Percentiles rank a stretch among this genome's conserved stretches.
phyloP scores from a whole-genome alignment of 805 yeast genomes.

The Yamadazyma ubonensis region DNA sequence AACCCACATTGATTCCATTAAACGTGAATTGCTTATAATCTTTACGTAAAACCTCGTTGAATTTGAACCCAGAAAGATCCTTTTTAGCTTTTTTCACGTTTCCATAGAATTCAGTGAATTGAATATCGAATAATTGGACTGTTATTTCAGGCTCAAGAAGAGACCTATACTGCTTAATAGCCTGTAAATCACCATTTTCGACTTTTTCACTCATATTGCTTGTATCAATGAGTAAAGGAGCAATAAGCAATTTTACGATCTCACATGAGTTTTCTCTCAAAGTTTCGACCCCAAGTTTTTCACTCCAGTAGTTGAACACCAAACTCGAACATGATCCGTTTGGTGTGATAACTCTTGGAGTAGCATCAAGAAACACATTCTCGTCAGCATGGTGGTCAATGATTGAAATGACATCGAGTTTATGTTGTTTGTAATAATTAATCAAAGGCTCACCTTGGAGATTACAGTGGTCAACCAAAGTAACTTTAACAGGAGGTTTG shows the following conservation, averaged over 20 bases:
- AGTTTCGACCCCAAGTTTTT: conserved; percentile 15
- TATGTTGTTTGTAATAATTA: conserved; percentile 23
- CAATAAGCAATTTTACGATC: conserved; percentile 49
- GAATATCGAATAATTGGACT: conserved; percentile 1
- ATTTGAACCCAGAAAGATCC: conserved; percentile 58
- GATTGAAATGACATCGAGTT: conserved; percentile 37
- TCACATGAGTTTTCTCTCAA: conserved; percentile 27
- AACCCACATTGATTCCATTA: conserved; percentile 54
- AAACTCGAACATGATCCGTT: conserved; percentile 81
- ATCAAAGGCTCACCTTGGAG: conserved; percentile 51
- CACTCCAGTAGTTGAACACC: conserved; percentile 63
- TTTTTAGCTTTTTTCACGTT: conserved; percentile 51
- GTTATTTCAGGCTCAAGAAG: conserved; percentile 14
- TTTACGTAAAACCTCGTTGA: conserved; percentile 66
- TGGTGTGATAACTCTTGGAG: conserved; percentile 59
- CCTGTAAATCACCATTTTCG: conserved; percentile 54
- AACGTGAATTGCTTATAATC: conserved; percentile 77
- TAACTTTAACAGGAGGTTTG: conserved; percentile 21
- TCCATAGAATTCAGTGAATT: conserved; percentile 18
- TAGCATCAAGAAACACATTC: conserved; percentile 42
- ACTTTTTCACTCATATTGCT: conserved; percentile 62
- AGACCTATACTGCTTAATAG: conserved; percentile 37
- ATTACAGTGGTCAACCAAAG: conserved; percentile 82
- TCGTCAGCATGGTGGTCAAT: conserved; percentile 91
- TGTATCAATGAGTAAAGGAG: conserved; percentile 79